Percentiles rank a stretch among this genome's conserved stretches.
Conservation (phyloP, 1,139 yeast genomes). For the Arxiozyma bovina region DNA sequence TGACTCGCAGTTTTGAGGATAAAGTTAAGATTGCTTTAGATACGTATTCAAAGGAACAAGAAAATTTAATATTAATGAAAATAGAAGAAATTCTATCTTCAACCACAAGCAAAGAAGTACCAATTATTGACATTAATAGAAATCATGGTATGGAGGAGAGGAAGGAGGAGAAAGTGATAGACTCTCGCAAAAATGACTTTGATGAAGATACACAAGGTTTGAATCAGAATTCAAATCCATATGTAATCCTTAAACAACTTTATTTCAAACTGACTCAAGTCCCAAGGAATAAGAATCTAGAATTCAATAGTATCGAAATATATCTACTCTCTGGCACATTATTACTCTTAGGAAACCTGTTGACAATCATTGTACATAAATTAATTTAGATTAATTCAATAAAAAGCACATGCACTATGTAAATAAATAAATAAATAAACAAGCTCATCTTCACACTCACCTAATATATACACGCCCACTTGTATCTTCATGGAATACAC, state of each 20-base stretch:
- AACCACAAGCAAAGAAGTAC: background rate
- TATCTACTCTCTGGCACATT: constrained; percentile 4
- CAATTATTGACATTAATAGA: background rate
- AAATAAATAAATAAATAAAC: no score
- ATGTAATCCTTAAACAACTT: background rate
- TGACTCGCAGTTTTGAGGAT: constrained; percentile 76
- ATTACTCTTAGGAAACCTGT: constrained; percentile 1
- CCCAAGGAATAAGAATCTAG: background rate
- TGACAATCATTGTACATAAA: background rate
- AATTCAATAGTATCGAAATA: background rate
- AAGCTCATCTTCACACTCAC: no score
- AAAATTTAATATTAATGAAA: constrained; percentile 3
- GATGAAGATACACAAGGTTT: background rate
- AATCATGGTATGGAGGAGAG: background rate
- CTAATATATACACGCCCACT: no score
- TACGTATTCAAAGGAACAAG: constrained; percentile 30
- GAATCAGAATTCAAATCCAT: no score
- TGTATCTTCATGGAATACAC: no score
- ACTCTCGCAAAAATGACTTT: background rate
- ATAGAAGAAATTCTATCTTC: background rate
- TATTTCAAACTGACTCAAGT: background rate
- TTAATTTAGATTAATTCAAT: no score
- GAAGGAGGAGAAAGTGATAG: background rate
- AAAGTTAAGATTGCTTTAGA: constrained; percentile 55
- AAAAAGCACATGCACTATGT: no score